Conservation (phyloP, 768 basidiomycete species). For the Pulveroboletus ravenelii region DNA sequence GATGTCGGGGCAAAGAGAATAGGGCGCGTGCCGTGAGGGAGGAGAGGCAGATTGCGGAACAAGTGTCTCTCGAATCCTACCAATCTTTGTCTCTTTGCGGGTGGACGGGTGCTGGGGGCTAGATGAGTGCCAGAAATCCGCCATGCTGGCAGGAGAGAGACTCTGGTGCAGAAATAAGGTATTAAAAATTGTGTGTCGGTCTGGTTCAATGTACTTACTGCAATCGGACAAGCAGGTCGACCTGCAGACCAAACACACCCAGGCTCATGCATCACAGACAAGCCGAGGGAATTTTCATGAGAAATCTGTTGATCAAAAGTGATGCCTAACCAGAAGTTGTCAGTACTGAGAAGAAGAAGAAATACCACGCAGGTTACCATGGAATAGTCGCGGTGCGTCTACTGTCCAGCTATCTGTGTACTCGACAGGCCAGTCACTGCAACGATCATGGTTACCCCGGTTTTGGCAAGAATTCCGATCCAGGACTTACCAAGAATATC, state of each 20-base stretch:
- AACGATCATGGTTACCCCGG: neutral
- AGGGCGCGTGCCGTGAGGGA: conserved; percentile 4
- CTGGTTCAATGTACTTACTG: neutral
- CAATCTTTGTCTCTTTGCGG: neutral
- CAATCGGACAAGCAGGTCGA: neutral
- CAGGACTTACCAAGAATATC: conserved; percentile 1
- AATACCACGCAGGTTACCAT: neutral
- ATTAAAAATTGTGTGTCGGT: neutral
- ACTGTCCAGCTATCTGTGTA: neutral
- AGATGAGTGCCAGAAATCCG: neutral
- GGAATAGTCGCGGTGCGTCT: neutral
- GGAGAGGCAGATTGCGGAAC: neutral
- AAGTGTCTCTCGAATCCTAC: neutral
- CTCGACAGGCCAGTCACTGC: neutral
- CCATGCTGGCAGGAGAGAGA: neutral
- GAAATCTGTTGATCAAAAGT: neutral
- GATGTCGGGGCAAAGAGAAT: neutral
- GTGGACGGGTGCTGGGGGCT: neutral
- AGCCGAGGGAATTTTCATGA: neutral
- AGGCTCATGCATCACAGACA: neutral
- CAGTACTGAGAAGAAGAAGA: neutral
- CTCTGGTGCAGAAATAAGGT: neutral
- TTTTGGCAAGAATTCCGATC: neutral
- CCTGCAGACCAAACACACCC: neutral
- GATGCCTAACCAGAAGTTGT: conserved; percentile 3